Base-by-base conservation (phyloP, 495 filamentous ascomycete genomes). In the Glarea lozoyensis region DNA sequence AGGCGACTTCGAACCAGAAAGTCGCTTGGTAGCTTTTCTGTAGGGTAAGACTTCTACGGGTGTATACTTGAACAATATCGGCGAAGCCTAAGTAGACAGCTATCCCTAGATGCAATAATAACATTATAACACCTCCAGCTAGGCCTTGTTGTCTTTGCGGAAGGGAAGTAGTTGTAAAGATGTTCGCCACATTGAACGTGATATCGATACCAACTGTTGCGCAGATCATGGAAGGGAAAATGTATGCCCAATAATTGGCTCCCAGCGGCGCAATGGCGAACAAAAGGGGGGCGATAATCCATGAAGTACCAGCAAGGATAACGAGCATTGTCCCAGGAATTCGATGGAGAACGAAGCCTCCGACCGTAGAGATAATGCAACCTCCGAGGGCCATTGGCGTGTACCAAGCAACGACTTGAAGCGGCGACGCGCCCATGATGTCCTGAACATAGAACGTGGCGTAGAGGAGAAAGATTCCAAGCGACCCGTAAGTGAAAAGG, bases 141-240 rank as follows among this genome's bases (percentile, higher is more conserved):
- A 88, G 67, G 1, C 84, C 86, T 57, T 94, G 88, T 30, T 75
- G 70, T 7, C 71, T 65, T 29, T 72, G 69, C 0, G 86, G 81
- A 51, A 92, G 65, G 4, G 72, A 75, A 1, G 82, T 85, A 0
- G 84, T 88, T 56, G 90, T 82, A 57, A 92, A 93, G 35, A 94
- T 78, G 54, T 88, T 92, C 27, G 83, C 75, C 6, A 94, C 68
- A 52, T 85, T 88, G 68, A 81, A 94, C 19, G 78, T 84, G 46
- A 92, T 79, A 53, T 94, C 88, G 35, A 93, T 82, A 4, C 82
- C 88, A 25, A 89, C 65, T 0, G 88, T 94, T 2, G 76, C 80
- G 49, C 79, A 81, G 18, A 90, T 61, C 88, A 93, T 94, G 18
- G 84, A 65, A 0, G 88, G 85, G 54, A 93, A 86, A 16, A 92